These are phyloP conservation scores for Casuarina cunninghamiana DNA, from an alignment of 306 rosid species.

Conservation along the genomic window DNA sequence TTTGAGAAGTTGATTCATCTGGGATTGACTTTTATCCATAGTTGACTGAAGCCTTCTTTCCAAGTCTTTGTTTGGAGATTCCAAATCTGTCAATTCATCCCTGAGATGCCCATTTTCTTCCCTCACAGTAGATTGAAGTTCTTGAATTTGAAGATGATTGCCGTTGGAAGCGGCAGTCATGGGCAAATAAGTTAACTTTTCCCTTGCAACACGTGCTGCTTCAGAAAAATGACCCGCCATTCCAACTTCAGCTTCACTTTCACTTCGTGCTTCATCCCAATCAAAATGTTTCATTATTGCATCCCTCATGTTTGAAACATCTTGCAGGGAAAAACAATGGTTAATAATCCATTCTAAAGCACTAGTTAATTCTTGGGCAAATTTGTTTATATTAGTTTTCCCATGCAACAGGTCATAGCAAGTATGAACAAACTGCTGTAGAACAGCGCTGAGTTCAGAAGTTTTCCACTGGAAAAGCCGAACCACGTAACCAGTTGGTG, in stretches of 20 bases:
- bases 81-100: constrained; percentile 34
- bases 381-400: constrained; percentile 48
- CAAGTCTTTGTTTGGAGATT: constrained; percentile 41
- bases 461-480: constrained; percentile 93
- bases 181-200: constrained; percentile 31
- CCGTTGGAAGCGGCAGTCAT: constrained; percentile 31
- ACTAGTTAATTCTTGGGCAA: constrained; percentile 48
- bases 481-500: constrained; percentile 61
- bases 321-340: constrained; percentile 90
- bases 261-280: constrained; percentile 87
- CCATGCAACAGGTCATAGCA: constrained; percentile 75
- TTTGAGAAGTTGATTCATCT: constrained; percentile 54
- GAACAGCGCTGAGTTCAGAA: constrained; percentile 58
- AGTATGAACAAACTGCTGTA: constrained; percentile 59
- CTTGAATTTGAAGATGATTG: constrained; percentile 35
- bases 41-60: constrained; percentile 51
- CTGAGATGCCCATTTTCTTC: constrained; percentile 37
- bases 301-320: constrained; percentile 85
- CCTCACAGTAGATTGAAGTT: constrained; percentile 32
- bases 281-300: constrained; percentile 76
- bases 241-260: constrained; percentile 69
- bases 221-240: constrained; percentile 39
- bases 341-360: constrained; percentile 90
- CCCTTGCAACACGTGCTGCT: constrained; percentile 35
- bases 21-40: constrained; percentile 44